Percentiles rank a stretch among this genome's conserved stretches.
Conservation (phyloP, 345 rosid genomes). For the Euphorbia lathyris region DNA sequence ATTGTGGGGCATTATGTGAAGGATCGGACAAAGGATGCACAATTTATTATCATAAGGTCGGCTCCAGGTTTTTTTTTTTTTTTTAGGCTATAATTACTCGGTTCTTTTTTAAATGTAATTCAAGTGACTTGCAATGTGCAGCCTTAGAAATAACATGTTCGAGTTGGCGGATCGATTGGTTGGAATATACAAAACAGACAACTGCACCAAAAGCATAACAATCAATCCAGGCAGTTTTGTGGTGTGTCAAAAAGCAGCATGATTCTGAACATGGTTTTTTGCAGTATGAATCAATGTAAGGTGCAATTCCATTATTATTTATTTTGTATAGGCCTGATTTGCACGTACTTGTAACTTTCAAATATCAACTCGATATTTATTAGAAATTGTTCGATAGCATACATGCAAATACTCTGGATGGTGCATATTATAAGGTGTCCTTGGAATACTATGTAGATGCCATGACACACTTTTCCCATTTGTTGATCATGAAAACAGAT, state of each 20-base stretch:
- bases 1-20: conserved; percentile 98
- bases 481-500: no score
- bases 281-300: not conserved
- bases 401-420: not conserved
- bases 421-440: no score
- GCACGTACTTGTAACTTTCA: not conserved
- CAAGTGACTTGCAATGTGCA: conserved; percentile 31
- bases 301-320: not conserved
- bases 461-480: no score
- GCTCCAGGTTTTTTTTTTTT: not conserved
- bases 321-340: not conserved
- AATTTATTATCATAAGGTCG: conserved; percentile 91
- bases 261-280: conserved; percentile 4
- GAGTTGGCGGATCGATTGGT: conserved; percentile 93
- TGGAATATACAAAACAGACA: conserved; percentile 94
- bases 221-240: conserved; percentile 84
- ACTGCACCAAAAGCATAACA: conserved; percentile 95
- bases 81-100: not conserved
- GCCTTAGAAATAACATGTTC: conserved; percentile 98
- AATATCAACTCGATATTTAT: conserved; percentile 25
- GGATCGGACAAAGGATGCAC: conserved; percentile 94
- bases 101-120: not conserved
- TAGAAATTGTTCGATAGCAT: not conserved
- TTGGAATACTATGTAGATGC: no score
- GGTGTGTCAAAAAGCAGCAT: conserved; percentile 55